Evolutionary conservation across 2,329 filamentous ascomycete species (phyloP).

Genomic region (Pseudogymnoascus sp.): DNA sequence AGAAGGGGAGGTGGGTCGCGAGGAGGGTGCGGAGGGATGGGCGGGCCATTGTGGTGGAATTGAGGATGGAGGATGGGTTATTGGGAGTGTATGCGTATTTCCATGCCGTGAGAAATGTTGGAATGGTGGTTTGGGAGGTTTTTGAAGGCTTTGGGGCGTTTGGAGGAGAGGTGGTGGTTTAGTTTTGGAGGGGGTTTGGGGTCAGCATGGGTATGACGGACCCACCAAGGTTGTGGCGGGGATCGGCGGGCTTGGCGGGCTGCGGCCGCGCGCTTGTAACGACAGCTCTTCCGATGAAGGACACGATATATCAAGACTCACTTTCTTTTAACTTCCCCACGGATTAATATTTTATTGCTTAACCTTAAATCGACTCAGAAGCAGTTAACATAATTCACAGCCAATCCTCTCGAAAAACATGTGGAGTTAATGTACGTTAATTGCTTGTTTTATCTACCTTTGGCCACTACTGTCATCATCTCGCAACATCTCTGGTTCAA

Average conservation of each 20-base stretch:
- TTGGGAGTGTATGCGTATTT: not conserved
- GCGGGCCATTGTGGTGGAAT: not conserved
- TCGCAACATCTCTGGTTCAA: not conserved
- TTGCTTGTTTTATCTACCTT: not conserved
- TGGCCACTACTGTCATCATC: not conserved
- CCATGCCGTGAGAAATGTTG: not conserved
- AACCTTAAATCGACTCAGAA: not conserved
- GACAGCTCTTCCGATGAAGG: not conserved
- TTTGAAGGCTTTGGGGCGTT: not conserved
- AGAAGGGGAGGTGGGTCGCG: slow-evolving; percentile 40
- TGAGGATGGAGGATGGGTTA: not conserved
- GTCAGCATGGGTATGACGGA: not conserved
- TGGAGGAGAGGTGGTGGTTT: not conserved
- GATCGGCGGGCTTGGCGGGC: not conserved
- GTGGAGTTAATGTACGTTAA: not conserved
- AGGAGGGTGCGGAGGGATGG: not conserved
- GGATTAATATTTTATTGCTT: not conserved
- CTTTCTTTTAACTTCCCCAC: not conserved
- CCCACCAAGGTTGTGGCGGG: not conserved
- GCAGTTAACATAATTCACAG: not conserved
- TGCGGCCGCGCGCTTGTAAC: not conserved
- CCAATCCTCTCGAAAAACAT: not conserved
- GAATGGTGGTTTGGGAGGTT: not conserved
- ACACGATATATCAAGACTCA: not conserved
- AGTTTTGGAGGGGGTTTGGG: not conserved